phyloP scores from a whole-genome alignment of 805 yeast genomes.

The Saturnispora silvae region DNA sequence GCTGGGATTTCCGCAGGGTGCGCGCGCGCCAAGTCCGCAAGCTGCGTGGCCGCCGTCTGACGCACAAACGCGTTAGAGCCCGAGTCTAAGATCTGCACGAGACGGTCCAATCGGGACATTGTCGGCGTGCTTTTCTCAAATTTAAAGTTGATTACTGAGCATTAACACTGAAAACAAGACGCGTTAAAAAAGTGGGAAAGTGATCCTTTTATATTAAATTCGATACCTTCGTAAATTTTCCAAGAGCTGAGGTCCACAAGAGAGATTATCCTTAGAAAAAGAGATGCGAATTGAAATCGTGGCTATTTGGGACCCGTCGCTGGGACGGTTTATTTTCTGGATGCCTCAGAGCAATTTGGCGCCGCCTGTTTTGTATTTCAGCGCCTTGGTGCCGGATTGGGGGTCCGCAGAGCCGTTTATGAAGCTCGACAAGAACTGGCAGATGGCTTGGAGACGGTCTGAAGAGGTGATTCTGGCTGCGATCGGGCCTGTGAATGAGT shows the following conservation, averaged over 20 bases:
- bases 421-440: constrained; percentile 22
- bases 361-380: constrained; percentile 22
- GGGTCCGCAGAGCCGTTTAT: constrained; percentile 19
- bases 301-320: neutral
- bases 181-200: constrained; percentile 5
- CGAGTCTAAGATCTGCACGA: constrained; percentile 56
- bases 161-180: no score
- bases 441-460: constrained; percentile 22
- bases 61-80: constrained; percentile 92
- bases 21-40: constrained; percentile 84
- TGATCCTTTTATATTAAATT: constrained; percentile 1
- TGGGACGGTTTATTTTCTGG: constrained; percentile 1
- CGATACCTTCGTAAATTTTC: no score
- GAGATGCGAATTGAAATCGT: neutral
- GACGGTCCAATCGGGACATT: constrained; percentile 29
- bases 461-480: constrained; percentile 15
- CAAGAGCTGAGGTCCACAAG: no score
- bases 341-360: constrained; percentile 4
- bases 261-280: neutral
- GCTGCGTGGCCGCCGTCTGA: constrained; percentile 94
- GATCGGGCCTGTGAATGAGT: constrained; percentile 13
- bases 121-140: no score
- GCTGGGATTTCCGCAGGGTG: constrained; percentile 90
- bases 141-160: neutral
- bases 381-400: constrained; percentile 14